Conservation (phyloP, 768 basidiomycete genomes). For the Strobilomyces echinocephalus region DNA sequence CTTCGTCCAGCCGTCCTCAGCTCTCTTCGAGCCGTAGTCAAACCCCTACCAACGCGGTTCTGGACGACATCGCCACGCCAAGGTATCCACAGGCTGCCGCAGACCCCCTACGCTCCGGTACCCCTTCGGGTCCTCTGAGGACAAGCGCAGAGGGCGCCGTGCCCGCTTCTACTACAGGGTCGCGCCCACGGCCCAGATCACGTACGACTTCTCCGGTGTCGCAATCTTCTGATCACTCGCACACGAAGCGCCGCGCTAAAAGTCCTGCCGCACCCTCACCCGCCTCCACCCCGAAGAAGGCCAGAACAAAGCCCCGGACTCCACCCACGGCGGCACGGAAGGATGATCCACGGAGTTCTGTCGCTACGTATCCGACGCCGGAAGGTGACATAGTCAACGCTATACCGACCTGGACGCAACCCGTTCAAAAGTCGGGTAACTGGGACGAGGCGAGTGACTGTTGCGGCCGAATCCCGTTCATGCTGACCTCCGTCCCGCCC, state of each 20-base stretch:
- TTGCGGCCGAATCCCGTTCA: not conserved
- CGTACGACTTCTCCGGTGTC: slow-evolving; percentile 30
- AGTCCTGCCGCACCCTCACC: slow-evolving; percentile 42
- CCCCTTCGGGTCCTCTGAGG: slow-evolving; percentile 37
- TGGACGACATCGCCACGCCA: slow-evolving; percentile 35
- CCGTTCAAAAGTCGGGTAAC: slow-evolving; percentile 59
- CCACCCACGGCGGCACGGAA: slow-evolving; percentile 30
- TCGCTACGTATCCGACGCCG: slow-evolving; percentile 67
- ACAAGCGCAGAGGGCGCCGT: slow-evolving; percentile 39
- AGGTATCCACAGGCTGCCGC: slow-evolving; percentile 42
- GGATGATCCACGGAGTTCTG: slow-evolving; percentile 48
- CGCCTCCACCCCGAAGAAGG: slow-evolving; percentile 37
- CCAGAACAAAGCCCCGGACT: slow-evolving; percentile 34
- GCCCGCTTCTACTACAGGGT: slow-evolving; percentile 31
- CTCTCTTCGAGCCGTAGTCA: slow-evolving; percentile 35
- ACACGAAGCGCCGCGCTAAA: slow-evolving; percentile 43
- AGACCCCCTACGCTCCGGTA: slow-evolving; percentile 41
- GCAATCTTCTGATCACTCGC: slow-evolving; percentile 27
- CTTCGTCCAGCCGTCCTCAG: slow-evolving; percentile 13
- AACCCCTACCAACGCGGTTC: slow-evolving; percentile 39
- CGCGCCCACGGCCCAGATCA: slow-evolving; percentile 17
- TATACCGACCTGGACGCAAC: slow-evolving; percentile 80
- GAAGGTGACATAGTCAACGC: slow-evolving; percentile 59
- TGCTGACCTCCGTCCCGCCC: slow-evolving; percentile 3
- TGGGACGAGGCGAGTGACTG: slow-evolving; percentile 71